phyloP scores from a whole-genome alignment of 2,329 filamentous ascomycete species.

The Fusarium liriodendri region DNA sequence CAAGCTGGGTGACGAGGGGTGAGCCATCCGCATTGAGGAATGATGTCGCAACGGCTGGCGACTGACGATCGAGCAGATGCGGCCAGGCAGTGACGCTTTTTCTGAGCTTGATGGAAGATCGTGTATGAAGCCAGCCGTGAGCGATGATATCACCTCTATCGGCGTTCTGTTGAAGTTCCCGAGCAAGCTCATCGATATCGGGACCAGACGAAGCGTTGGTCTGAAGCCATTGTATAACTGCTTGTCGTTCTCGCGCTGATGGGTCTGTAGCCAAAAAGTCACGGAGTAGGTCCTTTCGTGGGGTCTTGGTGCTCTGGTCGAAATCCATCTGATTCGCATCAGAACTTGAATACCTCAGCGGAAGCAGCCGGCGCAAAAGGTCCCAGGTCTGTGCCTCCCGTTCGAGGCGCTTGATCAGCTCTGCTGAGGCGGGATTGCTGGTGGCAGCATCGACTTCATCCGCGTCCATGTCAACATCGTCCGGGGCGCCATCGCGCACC shows the following conservation, averaged over 20 bases:
- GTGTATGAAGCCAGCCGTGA: slow-evolving; percentile 92
- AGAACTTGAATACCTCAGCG: slow-evolving; percentile 69
- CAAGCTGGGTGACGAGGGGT: slow-evolving; percentile 84
- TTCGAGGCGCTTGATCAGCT: slow-evolving; percentile 68
- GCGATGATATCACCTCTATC: slow-evolving; percentile 85
- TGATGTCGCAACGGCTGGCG: slow-evolving; percentile 65
- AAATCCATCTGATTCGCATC: slow-evolving; percentile 45
- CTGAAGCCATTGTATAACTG: slow-evolving; percentile 89
- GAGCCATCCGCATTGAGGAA: slow-evolving; percentile 70
- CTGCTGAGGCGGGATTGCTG: slow-evolving; percentile 39
- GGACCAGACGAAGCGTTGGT: slow-evolving; percentile 76
- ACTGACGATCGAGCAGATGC: slow-evolving; percentile 72
- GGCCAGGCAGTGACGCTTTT: slow-evolving; percentile 81
- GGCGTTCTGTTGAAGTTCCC: slow-evolving; percentile 79
- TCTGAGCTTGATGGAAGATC: slow-evolving; percentile 87
- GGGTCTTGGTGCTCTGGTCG: slow-evolving; percentile 16
- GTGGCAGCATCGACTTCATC: slow-evolving; percentile 60
- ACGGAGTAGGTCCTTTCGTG: slow-evolving; percentile 63
- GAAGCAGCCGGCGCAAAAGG: slow-evolving; percentile 79
- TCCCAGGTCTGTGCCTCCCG: slow-evolving; percentile 93
- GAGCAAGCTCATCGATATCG: slow-evolving; percentile 80
- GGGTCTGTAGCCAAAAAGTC: slow-evolving; percentile 81
- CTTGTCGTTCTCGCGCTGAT: slow-evolving; percentile 79
- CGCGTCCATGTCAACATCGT: slow-evolving; percentile 66
- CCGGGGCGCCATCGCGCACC: slow-evolving; percentile 48